Conservation (phyloP, 2,329 filamentous ascomycete genomes). For the Curvularia eragrostidis region DNA sequence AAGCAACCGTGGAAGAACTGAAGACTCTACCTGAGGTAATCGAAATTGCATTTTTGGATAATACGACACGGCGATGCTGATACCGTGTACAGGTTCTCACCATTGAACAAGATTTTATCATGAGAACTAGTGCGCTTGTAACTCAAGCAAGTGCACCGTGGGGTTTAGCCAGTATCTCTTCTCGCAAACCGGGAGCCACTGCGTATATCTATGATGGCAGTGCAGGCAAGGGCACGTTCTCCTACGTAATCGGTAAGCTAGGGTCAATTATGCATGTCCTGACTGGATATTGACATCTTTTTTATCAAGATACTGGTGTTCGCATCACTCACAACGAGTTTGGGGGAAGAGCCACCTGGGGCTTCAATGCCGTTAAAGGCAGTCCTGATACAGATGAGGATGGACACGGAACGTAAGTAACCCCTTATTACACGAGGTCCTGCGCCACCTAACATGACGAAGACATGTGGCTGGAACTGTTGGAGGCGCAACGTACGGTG, state of each 20-base stretch:
- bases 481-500: slow-evolving; percentile 40
- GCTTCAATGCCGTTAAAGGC: slow-evolving; percentile 35
- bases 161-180: slow-evolving; percentile 43
- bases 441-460: not conserved
- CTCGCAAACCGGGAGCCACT: slow-evolving; percentile 23
- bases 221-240: slow-evolving; percentile 36
- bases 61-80: not conserved
- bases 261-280: no score
- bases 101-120: slow-evolving; percentile 37
- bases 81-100: slow-evolving; percentile 15
- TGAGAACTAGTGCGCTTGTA: slow-evolving; percentile 30
- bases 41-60: not conserved
- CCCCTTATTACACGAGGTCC: accelerated
- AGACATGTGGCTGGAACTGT: slow-evolving; percentile 44
- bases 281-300: not conserved
- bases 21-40: slow-evolving; percentile 37
- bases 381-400: slow-evolving; percentile 30
- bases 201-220: slow-evolving; percentile 38
- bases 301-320: slow-evolving; percentile 64
- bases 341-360: slow-evolving; percentile 38
- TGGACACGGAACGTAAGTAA: slow-evolving; percentile 39
- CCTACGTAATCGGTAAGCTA: slow-evolving; percentile 59
- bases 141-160: slow-evolving; percentile 35
- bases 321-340: slow-evolving; percentile 57
- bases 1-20: slow-evolving; percentile 38